Evolutionary conservation across 257 asterid species (phyloP), one percentile per base, ranked within the genome.

Genomic region (Verbascum thapsus): DNA sequence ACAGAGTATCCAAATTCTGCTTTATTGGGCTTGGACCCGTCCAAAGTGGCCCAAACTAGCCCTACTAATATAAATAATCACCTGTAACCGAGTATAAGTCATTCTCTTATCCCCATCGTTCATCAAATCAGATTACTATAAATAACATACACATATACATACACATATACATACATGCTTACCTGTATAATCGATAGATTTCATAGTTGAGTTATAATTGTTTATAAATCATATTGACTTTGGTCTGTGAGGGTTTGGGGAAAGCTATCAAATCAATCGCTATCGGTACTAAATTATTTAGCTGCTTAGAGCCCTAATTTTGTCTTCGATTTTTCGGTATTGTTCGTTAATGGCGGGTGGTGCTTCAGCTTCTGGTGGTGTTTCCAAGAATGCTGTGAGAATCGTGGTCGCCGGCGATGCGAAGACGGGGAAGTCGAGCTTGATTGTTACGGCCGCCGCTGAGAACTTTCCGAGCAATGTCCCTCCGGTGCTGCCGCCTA

Each of bases 351-450:
- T 94, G 99, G 91, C 91, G 55, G 95, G 83, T 53, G 90, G 94
- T 72, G 79, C 69, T 80, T 70, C 85, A 49, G 80, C 77, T 64
- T 20, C 70, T 59, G 83, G 77, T 67, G 75, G 78, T n/a, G n/a
- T n/a, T 53, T 77, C 78, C 58, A 81, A 80, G 43, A 69, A 73
- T 68, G 72, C 71, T 3, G 78, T 94, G 10, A 83, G 91, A 39
- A 84, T 94, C 48, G 97, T 94, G 64, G 97, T 94, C 11, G 99
- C 97, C 5, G 99, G 99, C 43, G 99, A 94, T 18, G 64, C 90
- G 0, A 82, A 78, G 82, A 90, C 99, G 32, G 98, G 99, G 11
- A 94, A 94, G 73, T 87, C 99, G 74, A 85, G 96, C 65, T 74
- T 94, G 72, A 81, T 94, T 45, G 75, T 90, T 12, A 74, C 99